Evolutionary conservation across 306 rosid genomes (phyloP).

Genomic region (Quercus rubra): DNA sequence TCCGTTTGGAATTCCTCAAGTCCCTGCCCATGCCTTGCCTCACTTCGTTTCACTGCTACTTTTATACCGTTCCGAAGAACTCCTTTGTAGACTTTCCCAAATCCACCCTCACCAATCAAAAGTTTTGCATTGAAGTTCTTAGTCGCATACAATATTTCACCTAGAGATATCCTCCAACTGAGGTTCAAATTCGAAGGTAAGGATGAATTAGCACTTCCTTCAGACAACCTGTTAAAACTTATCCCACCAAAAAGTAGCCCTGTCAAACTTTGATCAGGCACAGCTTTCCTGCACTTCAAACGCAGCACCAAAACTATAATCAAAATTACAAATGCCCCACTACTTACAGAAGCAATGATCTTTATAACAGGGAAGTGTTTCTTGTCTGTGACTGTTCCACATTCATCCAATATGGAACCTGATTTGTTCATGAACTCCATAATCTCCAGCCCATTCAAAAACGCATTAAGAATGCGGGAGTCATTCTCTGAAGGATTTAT

Average conservation of each 20-base stretch:
- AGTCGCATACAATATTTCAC: neutral
- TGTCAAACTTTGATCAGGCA: slow-evolving; percentile 4
- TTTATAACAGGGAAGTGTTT: neutral
- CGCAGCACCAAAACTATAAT: slow-evolving; percentile 5
- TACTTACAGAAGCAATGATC: slow-evolving; percentile 12
- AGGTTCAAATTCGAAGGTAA: slow-evolving; percentile 8
- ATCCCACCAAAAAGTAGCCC: slow-evolving; percentile 26
- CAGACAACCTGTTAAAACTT: slow-evolving; percentile 23
- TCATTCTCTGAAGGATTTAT: neutral
- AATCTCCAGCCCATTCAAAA: slow-evolving; percentile 48
- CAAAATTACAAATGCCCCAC: slow-evolving; percentile 20
- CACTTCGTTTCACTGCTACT: slow-evolving; percentile 27
- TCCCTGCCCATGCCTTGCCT: slow-evolving; percentile 5
- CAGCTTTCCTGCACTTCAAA: slow-evolving; percentile 21
- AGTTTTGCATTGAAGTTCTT: neutral
- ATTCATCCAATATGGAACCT: neutral
- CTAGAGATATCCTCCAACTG: neutral
- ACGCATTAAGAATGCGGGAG: neutral
- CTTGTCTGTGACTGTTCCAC: neutral
- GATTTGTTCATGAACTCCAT: slow-evolving; percentile 16
- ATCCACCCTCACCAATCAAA: slow-evolving; percentile 21
- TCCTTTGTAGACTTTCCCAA: slow-evolving; percentile 21
- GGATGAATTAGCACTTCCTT: neutral
- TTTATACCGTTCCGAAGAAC: neutral
- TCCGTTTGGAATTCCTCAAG: slow-evolving; percentile 10